phyloP scores from a whole-genome alignment of 441 rosid species.

The Bocquillonia castaneifolia region DNA sequence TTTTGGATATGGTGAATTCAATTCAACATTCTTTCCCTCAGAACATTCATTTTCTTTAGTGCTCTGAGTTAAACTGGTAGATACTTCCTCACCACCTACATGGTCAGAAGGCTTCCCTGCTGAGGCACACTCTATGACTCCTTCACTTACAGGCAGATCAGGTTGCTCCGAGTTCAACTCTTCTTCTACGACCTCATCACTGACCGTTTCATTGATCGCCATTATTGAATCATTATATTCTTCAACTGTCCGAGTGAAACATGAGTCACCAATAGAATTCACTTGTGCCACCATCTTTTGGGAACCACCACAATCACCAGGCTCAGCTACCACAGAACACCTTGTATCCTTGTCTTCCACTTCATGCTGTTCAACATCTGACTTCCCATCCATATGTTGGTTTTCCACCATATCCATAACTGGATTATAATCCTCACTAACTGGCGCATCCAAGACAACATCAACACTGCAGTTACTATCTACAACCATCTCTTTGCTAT shows the following conservation, averaged over 20 bases:
- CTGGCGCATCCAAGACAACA: neutral
- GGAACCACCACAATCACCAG: constrained; percentile 1
- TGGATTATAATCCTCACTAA: constrained; percentile 1
- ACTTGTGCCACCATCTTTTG: neutral
- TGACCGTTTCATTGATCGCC: neutral
- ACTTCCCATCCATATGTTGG: constrained; percentile 8
- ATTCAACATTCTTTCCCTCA: constrained; percentile 1
- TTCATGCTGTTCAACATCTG: constrained; percentile 14
- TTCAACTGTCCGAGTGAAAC: neutral
- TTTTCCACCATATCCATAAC: constrained; percentile 2
- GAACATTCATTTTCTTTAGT: constrained; percentile 6
- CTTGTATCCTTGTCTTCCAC: neutral
- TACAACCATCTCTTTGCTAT: constrained; percentile 10
- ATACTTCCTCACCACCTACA: constrained; percentile 11
- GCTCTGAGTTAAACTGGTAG: constrained; percentile 8
- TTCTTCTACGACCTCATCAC: neutral
- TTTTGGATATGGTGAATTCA: neutral
- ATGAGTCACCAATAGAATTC: neutral
- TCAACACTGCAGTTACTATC: constrained; percentile 11
- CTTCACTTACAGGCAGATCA: constrained; percentile 2
- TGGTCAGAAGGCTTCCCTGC: constrained; percentile 9
- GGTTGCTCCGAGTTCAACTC: neutral
- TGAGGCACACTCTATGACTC: neutral
- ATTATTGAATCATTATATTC: neutral
- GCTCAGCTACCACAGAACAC: neutral